Conservation (phyloP, 345 rosid species). For the Excoecaria cochinchinensis region DNA sequence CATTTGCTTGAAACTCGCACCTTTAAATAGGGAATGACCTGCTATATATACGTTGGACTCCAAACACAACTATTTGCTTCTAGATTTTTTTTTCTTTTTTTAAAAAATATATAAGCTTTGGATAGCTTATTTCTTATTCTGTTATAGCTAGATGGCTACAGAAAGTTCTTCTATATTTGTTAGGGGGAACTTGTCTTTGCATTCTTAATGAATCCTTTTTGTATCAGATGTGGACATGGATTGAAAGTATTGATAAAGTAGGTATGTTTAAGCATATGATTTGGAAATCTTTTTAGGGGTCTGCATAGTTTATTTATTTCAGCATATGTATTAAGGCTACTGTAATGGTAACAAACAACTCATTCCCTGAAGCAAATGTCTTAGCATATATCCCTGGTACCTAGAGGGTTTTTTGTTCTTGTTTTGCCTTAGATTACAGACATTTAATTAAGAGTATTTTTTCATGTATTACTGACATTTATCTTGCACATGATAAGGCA, state of each 20-base stretch:
- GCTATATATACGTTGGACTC: not conserved
- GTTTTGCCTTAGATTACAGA: not conserved
- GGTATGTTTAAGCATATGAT: no score
- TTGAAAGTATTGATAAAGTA: no score
- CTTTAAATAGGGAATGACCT: not conserved
- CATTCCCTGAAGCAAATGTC: not conserved
- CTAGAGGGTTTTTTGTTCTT: not conserved
- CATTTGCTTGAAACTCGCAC: not conserved
- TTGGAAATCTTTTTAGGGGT: not conserved
- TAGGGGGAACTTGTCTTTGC: no score
- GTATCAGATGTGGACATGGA: no score
- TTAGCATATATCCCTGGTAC: not conserved
- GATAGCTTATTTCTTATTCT: not conserved
- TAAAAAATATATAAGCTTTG: not conserved
- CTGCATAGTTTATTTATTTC: not conserved
- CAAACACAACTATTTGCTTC: not conserved
- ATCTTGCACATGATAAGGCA: constrained; percentile 41
- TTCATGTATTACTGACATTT: constrained; percentile 9
- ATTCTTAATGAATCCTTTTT: no score
- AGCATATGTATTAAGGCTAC: not conserved
- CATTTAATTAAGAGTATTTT: not conserved
- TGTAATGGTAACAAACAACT: not conserved
- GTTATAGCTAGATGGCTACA: no score
- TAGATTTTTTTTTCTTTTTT: not conserved
- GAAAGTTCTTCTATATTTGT: no score